Base-by-base conservation (phyloP, 768 basidiomycete genomes). In the Auricularia sp. region DNA sequence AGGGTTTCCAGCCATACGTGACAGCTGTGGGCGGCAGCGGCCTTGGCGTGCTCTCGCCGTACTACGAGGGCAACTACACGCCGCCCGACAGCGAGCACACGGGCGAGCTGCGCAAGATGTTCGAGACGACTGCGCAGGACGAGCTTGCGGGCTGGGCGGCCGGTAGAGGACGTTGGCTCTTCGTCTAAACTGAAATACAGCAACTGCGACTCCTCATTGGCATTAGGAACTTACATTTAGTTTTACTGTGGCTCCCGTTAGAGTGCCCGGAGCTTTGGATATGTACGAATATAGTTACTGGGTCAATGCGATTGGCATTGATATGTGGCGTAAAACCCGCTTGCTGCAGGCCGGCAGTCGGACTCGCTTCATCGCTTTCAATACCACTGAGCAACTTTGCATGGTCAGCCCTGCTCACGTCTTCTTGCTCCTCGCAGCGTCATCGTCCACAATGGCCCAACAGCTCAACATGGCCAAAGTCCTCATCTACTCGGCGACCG, bases 1-100 rank as follows among this genome's bases (percentile, higher is more conserved):
- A 83, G 63, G 84, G 83, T 65, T 97, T 88, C 79, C 81, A 85
- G 68, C 88, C 92, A 34, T 94, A 98, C 81, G 79, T 92, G 69
- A 95, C 96, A 42, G 84, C 90, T 64, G 92, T 99, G 62, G 97
- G 97, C 16, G 97, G 97, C 64, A 88, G 86, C 69, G 96, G 96
- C 10, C 82, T 96, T 18, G 96, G 96, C 66, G 83, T 99, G 69
- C 80, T 93, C 70, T 86, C 87, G 3, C 85, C 84, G 29, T 82
- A 83, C 69, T 71, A 75, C 35, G 77, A 78, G 66, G 80, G 82
- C 34, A 62, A 67, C 29, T 39, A 36, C 13, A 63, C 64, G n/a
- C 64, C 56, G n/a, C 69, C 71, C 1, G 33, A 67, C 35, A 59
- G 56, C 54, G 37, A 37, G 51, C 36, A 24, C 16, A 24, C 24